A percentile compares a stretch with the other conserved stretches of the same genome.
Conservation (phyloP, 1,284 basidiomycete genomes). For the Cutaneotrichosporon mucoides region DNA sequence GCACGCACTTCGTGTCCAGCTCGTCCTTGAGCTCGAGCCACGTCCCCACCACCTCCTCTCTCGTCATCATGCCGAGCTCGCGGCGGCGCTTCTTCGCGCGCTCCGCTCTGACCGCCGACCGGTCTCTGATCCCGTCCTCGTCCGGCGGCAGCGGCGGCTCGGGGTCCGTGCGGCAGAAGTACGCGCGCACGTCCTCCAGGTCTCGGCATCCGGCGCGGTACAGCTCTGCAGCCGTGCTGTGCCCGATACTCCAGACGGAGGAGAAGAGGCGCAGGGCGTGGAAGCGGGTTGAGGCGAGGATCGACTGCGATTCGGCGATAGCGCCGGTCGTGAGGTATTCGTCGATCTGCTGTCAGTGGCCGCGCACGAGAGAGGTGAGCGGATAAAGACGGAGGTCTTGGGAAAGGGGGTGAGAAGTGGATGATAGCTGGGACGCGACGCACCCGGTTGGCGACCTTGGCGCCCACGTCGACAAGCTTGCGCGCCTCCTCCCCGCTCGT, state of each 20-base stretch:
- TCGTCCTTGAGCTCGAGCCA: conserved; percentile 44
- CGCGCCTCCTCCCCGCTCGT: conserved; percentile 42
- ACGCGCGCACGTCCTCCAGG: conserved; percentile 35
- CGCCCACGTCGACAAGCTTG: conserved; percentile 41
- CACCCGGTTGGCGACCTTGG: conserved; percentile 44
- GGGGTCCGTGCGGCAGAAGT: conserved; percentile 30
- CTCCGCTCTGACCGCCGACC: conserved; percentile 21
- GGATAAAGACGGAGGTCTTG: no score
- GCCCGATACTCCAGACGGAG: conserved; percentile 44
- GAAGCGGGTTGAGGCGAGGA: conserved; percentile 18
- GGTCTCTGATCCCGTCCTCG: not conserved
- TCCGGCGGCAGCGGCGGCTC: not conserved
- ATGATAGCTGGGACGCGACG: no score
- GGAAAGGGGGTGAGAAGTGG: no score
- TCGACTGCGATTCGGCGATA: conserved; percentile 32
- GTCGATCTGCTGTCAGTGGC: conserved; percentile 35
- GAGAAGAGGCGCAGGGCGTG: conserved; percentile 36
- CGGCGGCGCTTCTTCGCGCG: conserved; percentile 29
- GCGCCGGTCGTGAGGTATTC: conserved; percentile 42
- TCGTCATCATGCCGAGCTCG: conserved; percentile 41
- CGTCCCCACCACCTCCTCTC: conserved; percentile 43
- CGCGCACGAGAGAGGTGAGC: no score
- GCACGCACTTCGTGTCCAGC: conserved; percentile 36
- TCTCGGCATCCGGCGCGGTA: conserved; percentile 43
- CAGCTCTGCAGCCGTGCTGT: conserved; percentile 38